These are phyloP conservation scores for Rosa multiflora DNA, from an alignment of 306 rosid genomes.

Conservation along the genomic window DNA sequence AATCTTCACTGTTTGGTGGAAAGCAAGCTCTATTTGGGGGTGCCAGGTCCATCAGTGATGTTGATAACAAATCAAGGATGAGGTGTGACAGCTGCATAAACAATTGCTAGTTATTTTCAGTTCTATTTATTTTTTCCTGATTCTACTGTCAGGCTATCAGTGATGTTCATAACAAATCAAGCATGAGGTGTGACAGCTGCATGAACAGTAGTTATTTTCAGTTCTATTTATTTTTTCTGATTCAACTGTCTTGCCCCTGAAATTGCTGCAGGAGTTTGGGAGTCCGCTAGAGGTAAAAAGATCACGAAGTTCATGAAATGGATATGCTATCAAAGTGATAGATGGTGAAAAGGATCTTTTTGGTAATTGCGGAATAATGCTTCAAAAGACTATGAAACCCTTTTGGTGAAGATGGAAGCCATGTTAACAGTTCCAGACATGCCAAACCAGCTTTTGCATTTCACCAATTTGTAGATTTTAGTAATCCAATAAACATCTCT, in stretches of 20 bases:
- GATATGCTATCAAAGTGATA: constrained; percentile 23
- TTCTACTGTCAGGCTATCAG: constrained; percentile 24
- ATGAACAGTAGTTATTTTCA: not conserved
- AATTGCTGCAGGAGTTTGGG: constrained; percentile 61
- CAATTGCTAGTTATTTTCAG: not conserved
- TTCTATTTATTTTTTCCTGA: too few relatives aligned
- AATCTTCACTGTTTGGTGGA: constrained; percentile 50
- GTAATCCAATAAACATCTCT: constrained; percentile 42
- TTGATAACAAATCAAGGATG: constrained; percentile 26
- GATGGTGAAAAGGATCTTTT: constrained; percentile 17
- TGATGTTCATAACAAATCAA: constrained; percentile 31
- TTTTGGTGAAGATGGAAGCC: constrained; percentile 8
- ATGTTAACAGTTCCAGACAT: not conserved
- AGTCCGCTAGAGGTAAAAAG: constrained; percentile 47
- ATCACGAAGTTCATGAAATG: constrained; percentile 18
- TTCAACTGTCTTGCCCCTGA: constrained; percentile 15
- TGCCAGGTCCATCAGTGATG: constrained; percentile 37
- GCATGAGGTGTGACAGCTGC: constrained; percentile 48
- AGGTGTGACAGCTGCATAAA: constrained; percentile 44
- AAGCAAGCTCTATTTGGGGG: constrained; percentile 49
- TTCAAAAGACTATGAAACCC: constrained; percentile 27
- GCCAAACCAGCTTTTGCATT: constrained; percentile 29
- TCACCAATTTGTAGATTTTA: constrained; percentile 34
- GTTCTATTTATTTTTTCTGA: not conserved
- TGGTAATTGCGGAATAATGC: constrained; percentile 25